A percentile compares a stretch with the other conserved stretches of the same genome.
These are phyloP conservation scores for Daldinia sp. DNA, from an alignment of 2,329 filamentous ascomycete genomes.

Conservation along the genomic window DNA sequence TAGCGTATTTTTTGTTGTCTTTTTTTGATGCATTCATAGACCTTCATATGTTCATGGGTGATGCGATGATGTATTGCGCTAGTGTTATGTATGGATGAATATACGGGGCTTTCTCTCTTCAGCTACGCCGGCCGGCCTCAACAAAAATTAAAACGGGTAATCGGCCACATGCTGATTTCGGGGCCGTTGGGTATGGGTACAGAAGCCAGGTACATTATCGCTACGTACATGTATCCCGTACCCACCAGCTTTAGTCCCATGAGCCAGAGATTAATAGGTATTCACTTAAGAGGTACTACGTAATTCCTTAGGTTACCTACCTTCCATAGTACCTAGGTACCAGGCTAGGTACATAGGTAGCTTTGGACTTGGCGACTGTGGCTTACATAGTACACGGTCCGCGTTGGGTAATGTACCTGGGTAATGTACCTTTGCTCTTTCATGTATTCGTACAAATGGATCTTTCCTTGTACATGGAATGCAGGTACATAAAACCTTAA, in stretches of 20 bases:
- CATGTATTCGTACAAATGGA: background rate
- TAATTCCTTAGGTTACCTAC: too few species aligned
- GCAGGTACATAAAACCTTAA: constrained; percentile 3
- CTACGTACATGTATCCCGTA: background rate
- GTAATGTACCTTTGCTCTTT: constrained; percentile 4
- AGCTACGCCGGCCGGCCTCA: constrained; percentile 14
- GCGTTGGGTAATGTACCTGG: background rate
- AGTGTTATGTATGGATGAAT: constrained; percentile 5
- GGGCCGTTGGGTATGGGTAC: constrained; percentile 24
- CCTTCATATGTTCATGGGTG: background rate
- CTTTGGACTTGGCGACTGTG: constrained; percentile 1
- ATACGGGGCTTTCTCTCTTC: constrained; percentile 6
- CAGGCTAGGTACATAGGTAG: too few species aligned
- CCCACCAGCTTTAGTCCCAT: background rate
- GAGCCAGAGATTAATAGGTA: background rate
- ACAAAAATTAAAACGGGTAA: constrained; percentile 27
- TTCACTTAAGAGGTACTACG: background rate
- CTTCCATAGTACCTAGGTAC: background rate
- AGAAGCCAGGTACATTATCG: background rate
- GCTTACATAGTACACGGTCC: background rate
- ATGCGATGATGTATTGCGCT: background rate
- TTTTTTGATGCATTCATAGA: background rate
- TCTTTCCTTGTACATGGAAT: background rate
- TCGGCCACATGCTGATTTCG: constrained; percentile 16
- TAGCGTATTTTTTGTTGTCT: background rate